Evolutionary conservation across 345 rosid species (phyloP).

Genomic region (Populus euphratica): DNA sequence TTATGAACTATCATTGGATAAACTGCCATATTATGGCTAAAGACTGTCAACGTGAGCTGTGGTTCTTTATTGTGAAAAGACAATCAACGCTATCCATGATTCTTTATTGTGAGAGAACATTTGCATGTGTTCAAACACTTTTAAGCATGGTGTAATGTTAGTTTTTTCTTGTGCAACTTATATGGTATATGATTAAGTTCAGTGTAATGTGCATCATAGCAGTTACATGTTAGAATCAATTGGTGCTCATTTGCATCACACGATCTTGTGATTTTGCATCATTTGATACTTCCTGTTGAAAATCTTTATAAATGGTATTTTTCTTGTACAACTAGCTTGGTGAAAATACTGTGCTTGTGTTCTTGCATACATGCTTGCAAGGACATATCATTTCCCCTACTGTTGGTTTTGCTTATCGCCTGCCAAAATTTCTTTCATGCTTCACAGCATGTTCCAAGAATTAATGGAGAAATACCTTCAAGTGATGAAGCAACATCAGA

Average conservation of each 20-base stretch:
- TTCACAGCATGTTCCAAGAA: slow-evolving; percentile 82
- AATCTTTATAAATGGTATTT: not conserved
- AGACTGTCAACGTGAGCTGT: not conserved
- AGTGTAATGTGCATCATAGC: not conserved
- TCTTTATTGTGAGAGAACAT: not conserved
- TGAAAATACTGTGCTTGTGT: not conserved
- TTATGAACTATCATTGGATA: not conserved
- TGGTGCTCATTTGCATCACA: not conserved
- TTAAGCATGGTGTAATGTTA: not conserved
- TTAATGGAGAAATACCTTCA: slow-evolving; percentile 93
- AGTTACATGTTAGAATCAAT: not conserved
- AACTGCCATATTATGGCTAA: not conserved
- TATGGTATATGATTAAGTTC: not conserved
- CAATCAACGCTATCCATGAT: not conserved
- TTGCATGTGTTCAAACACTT: not conserved
- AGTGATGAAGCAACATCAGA: slow-evolving; percentile 87
- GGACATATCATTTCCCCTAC: not conserved
- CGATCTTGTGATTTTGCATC: not conserved
- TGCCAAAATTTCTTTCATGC: slow-evolving; percentile 10
- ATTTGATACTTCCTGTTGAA: not conserved
- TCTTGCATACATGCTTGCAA: not conserved
- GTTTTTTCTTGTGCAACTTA: not conserved
- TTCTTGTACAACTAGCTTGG: not conserved
- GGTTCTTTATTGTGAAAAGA: not conserved
- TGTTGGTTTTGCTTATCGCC: not conserved